Evolutionary conservation across 2,329 filamentous ascomycete species (phyloP).

Genomic region (Tolypocladium album): DNA sequence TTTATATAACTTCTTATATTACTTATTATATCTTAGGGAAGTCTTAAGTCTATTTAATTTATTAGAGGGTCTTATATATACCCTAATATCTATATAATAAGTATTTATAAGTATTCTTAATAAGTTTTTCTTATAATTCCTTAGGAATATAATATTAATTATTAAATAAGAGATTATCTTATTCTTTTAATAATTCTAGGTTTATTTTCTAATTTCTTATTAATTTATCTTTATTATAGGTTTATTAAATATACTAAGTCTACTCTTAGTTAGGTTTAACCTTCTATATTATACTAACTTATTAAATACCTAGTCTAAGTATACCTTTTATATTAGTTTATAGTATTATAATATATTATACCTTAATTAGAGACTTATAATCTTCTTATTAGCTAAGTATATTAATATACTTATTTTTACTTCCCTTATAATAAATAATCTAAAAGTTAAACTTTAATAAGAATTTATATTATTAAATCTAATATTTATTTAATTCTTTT

Average conservation of each 20-base stretch:
- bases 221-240: neutral
- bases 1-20: no score
- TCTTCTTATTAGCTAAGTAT: neutral
- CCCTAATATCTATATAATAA: no score
- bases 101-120: no score
- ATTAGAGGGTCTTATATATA: no score
- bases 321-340: neutral
- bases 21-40: no score
- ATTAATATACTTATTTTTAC: neutral
- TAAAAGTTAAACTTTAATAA: neutral
- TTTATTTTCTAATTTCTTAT: neutral
- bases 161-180: neutral
- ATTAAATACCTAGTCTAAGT: neutral
- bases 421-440: neutral
- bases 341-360: neutral
- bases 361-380: neutral
- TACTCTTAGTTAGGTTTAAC: neutral
- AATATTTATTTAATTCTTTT: neutral
- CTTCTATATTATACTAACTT: neutral
- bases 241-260: neutral
- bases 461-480: neutral
- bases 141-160: neutral
- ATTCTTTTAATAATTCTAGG: neutral
- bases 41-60: no score
- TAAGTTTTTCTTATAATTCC: no score